These are phyloP conservation scores for Stephanodiscus triporus DNA, from an alignment of 108 stramenopile genomes.

Conservation along the genomic window DNA sequence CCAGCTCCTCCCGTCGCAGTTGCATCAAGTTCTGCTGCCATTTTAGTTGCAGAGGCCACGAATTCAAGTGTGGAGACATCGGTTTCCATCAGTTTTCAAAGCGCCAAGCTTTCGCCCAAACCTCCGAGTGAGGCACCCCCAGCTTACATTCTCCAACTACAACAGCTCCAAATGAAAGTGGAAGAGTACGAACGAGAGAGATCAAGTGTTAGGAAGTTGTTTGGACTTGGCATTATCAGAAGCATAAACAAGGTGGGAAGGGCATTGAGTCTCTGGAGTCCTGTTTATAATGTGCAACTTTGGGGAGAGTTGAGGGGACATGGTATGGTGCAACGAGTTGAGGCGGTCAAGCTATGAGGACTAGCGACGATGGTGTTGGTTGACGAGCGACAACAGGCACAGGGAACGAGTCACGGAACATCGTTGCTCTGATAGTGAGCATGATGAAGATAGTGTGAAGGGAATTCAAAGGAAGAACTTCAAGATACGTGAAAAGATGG, in stretches of 20 bases:
- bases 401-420: no score
- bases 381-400: no score
- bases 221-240: slow-evolving; percentile 15
- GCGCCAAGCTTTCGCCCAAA: slow-evolving; percentile 18
- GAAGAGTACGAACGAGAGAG: slow-evolving; percentile 29
- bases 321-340: no score
- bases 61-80: slow-evolving; percentile 2
- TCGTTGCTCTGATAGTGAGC: no score
- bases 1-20: neutral
- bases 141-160: slow-evolving; percentile 22
- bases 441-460: no score
- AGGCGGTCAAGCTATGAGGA: no score
- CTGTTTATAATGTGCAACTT: slow-evolving; percentile 21
- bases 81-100: neutral
- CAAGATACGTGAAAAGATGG: no score
- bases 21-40: slow-evolving; percentile 1
- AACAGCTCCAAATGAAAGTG: slow-evolving; percentile 22
- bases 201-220: slow-evolving; percentile 22
- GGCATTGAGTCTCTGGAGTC: slow-evolving; percentile 35
- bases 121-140: slow-evolving; percentile 27
- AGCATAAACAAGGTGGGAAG: slow-evolving; percentile 27
- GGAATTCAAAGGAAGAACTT: no score
- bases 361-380: no score
- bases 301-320: slow-evolving; percentile 15
- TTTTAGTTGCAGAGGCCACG: neutral